Conservation (phyloP, 805 yeast species). For the Suhomyces prunicola region DNA sequence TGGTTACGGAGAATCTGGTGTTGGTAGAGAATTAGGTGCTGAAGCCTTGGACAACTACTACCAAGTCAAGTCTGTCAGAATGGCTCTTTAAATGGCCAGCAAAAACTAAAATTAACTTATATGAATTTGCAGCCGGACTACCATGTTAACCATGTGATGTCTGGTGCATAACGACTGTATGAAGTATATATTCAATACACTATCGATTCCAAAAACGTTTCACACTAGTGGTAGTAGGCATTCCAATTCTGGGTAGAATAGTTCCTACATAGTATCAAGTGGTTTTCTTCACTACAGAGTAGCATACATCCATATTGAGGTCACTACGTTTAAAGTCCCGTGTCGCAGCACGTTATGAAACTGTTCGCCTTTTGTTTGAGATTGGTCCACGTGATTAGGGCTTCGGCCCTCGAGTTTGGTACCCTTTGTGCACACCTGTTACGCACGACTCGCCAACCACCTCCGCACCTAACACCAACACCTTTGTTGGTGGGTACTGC, state of each 20-base stretch:
- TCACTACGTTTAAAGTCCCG: no score
- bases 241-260: no score
- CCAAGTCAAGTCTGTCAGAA: constrained; percentile 82
- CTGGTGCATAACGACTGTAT: not conserved
- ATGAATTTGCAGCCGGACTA: not conserved
- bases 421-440: not conserved
- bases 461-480: not conserved
- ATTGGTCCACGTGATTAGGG: constrained; percentile 4
- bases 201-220: not conserved
- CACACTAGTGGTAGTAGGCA: no score
- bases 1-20: constrained; percentile 87
- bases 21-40: constrained; percentile 90
- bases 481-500: not conserved
- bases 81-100: constrained; percentile 19
- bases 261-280: no score
- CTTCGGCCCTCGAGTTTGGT: constrained; percentile 6
- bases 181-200: not conserved
- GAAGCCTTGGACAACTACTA: constrained; percentile 84
- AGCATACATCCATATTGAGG: no score
- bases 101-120: not conserved
- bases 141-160: not conserved
- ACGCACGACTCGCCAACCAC: not conserved
- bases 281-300: no score
- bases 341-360: no score
- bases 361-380: not conserved